Conservation (phyloP, 2,329 filamentous ascomycete species). For the Westerdykella aurantiaca region DNA sequence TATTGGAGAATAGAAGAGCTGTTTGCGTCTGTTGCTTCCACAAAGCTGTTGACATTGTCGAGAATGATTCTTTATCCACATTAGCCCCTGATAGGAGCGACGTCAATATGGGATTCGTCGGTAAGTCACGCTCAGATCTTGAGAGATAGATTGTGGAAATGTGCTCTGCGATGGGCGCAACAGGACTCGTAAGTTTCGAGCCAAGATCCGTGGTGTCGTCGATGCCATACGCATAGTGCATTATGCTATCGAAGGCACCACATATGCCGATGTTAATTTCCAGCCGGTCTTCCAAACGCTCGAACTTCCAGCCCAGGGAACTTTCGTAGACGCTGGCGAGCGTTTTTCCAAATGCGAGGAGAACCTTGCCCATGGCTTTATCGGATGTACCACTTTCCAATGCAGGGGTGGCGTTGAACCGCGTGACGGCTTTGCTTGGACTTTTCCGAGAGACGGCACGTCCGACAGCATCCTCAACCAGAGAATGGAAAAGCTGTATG, state of each 20-base stretch:
- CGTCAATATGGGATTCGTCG: conserved; percentile 70
- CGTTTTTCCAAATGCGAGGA: conserved; percentile 66
- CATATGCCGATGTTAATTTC: conserved; percentile 64
- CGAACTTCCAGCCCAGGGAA: conserved; percentile 79
- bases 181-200: conserved; percentile 53
- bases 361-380: conserved; percentile 65
- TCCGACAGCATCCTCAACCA: conserved; percentile 69
- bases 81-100: conserved; percentile 56
- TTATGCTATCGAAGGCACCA: conserved; percentile 62
- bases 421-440: conserved; percentile 47
- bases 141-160: conserved; percentile 72
- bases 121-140: conserved; percentile 61
- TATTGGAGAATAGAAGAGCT: conserved; percentile 61
- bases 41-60: conserved; percentile 31
- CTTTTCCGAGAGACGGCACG: conserved; percentile 63
- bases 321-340: conserved; percentile 82
- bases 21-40: conserved; percentile 59
- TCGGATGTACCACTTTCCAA: conserved; percentile 70
- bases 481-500: conserved; percentile 64
- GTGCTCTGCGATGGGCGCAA: conserved; percentile 69
- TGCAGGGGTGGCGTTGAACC: conserved; percentile 42
- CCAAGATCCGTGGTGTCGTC: conserved; percentile 52
- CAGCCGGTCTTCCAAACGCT: conserved; percentile 60
- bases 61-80: conserved; percentile 39
- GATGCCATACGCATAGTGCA: conserved; percentile 69